phyloP scores from a whole-genome alignment of 768 basidiomycete genomes.

The Trametes punicea region DNA sequence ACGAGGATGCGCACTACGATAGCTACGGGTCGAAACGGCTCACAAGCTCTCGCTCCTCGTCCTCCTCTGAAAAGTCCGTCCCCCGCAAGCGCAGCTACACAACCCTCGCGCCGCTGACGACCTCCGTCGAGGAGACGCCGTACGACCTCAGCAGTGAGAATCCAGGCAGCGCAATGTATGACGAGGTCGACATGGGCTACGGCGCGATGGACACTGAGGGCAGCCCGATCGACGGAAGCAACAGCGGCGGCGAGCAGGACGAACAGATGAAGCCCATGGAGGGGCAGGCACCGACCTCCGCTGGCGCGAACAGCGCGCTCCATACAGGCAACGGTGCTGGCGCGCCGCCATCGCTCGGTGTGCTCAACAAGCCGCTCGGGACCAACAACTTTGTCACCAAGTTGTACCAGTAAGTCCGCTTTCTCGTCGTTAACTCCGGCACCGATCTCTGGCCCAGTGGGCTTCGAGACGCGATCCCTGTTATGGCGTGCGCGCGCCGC shows the following conservation, averaged over 20 bases:
- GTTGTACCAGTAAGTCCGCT: constrained; percentile 68
- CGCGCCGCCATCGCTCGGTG: constrained; percentile 38
- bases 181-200: constrained; percentile 55
- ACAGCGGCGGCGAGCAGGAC: constrained; percentile 35
- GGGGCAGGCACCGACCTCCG: constrained; percentile 10
- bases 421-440: background rate
- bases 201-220: constrained; percentile 47
- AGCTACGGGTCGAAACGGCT: constrained; percentile 36
- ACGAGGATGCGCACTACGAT: constrained; percentile 32
- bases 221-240: constrained; percentile 40
- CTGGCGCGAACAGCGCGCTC: constrained; percentile 17
- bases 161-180: constrained; percentile 41
- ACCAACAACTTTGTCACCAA: constrained; percentile 87
- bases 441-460: background rate
- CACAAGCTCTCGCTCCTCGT: constrained; percentile 36
- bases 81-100: constrained; percentile 69
- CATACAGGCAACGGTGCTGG: constrained; percentile 22
- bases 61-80: constrained; percentile 55
- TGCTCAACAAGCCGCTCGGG: constrained; percentile 62
- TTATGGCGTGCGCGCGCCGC: background rate
- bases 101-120: constrained; percentile 36
- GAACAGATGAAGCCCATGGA: constrained; percentile 34
- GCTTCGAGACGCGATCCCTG: constrained; percentile 1
- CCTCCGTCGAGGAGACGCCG: constrained; percentile 32
- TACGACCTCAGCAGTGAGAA: constrained; percentile 26